These are phyloP conservation scores for Pythium dissimile DNA, from an alignment of 352 stramenopile species.

Conservation along the genomic window DNA sequence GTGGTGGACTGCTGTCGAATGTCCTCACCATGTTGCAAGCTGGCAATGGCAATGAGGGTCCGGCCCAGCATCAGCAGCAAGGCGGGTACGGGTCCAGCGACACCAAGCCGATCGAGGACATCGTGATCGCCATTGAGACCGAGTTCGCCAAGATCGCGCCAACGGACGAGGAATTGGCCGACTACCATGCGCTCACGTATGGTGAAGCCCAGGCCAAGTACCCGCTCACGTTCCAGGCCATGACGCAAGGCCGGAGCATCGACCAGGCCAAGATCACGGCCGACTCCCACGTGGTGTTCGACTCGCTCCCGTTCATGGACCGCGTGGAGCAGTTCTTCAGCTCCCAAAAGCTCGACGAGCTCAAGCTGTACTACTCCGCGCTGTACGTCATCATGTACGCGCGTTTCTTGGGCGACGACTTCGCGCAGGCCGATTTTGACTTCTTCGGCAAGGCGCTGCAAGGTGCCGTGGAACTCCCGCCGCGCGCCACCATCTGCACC, in stretches of 20 bases:
- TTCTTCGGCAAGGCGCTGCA: slow-evolving; percentile 77
- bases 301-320: slow-evolving; percentile 45
- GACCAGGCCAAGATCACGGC: slow-evolving; percentile 24
- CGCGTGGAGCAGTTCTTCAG: slow-evolving; percentile 35
- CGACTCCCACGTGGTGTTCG: slow-evolving; percentile 34
- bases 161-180: slow-evolving; percentile 38
- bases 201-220: slow-evolving; percentile 37
- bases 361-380: slow-evolving; percentile 27
- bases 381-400: slow-evolving; percentile 23
- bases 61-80: background rate
- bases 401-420: slow-evolving; percentile 46
- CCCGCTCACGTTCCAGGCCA: slow-evolving; percentile 27
- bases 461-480: slow-evolving; percentile 50
- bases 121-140: slow-evolving; percentile 66
- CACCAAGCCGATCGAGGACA: slow-evolving; percentile 6
- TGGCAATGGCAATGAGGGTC: too few relatives aligned
- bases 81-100: background rate
- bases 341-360: slow-evolving; percentile 28
- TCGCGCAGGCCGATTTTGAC: slow-evolving; percentile 82
- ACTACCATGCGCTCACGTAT: slow-evolving; percentile 78
- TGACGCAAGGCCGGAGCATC: slow-evolving; percentile 38
- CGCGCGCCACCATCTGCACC: slow-evolving; percentile 63
- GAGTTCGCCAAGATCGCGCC: slow-evolving; percentile 56
- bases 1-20: too few relatives aligned
- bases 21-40: too few relatives aligned